These are phyloP conservation scores for Usnea hakonensis DNA, from an alignment of 495 filamentous ascomycete species.

Conservation along the genomic window DNA sequence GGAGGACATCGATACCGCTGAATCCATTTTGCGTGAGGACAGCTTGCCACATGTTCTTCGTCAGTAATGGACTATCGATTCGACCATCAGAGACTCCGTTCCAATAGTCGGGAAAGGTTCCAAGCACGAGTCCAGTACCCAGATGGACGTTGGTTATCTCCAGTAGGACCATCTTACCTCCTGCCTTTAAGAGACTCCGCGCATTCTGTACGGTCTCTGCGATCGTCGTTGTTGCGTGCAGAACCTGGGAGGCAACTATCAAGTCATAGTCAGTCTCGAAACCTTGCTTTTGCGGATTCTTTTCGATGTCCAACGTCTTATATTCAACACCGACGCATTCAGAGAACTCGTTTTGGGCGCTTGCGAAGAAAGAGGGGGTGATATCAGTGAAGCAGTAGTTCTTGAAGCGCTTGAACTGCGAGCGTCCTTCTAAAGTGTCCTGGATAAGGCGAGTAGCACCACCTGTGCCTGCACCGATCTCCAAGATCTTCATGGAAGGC, in stretches of 20 bases:
- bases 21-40: not conserved
- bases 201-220: not conserved
- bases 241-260: not conserved
- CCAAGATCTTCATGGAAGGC: not conserved
- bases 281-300: not conserved
- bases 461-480: not conserved
- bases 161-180: not conserved
- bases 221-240: not conserved
- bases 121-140: not conserved
- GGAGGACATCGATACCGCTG: not conserved
- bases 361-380: not conserved
- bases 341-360: not conserved
- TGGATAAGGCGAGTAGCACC: not conserved
- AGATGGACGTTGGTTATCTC: not conserved
- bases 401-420: not conserved
- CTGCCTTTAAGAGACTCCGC: not conserved
- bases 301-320: not conserved
- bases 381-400: conserved; percentile 20
- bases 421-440: not conserved
- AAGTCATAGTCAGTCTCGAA: not conserved
- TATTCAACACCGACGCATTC: not conserved
- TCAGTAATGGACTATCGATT: not conserved
- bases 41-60: not conserved
- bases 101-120: not conserved
- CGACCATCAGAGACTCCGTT: not conserved